Evolutionary conservation across 2,329 filamentous ascomycete species (phyloP), one percentile per base, ranked within the genome.

Genomic region (Penicillium nordicum): DNA sequence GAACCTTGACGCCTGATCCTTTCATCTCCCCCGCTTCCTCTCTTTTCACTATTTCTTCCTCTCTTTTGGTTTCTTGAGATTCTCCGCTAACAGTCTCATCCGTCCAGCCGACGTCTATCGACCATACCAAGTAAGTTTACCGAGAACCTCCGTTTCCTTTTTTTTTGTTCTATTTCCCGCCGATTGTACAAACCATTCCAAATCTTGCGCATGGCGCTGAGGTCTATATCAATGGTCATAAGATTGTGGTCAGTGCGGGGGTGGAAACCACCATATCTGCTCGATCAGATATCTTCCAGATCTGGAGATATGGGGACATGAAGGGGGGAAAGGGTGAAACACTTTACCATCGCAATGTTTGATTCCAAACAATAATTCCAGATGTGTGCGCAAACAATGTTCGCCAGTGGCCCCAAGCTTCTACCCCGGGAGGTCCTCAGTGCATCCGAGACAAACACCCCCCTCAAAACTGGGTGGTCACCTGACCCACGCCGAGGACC

Each of bases 51-150:
- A 45, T 40, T 50, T 56, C 60, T 48, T 44, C 18, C 58, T 60
- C 18, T 52, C 44, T 55, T 49, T 50, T 46, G 37, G 50, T 48
- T 49, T 42, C 52, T 46, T 50, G 38, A 52, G 48, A 50, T 53
- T 32, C 41, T 45, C 50, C 34, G 46, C 58, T 63, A 34, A 61
- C 52, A 47, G 32, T 52, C 44, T 58, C 53, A 44, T 56, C 43
- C 56, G 47, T 36, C 57, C 67, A 76, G 76, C 75, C 60, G 76
- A 78, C 76, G 74, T 77, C 53, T 78, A 78, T 71, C 76, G 76
- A 60, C 76, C 76, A 61, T 69, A 71, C 63, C 73, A 76, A 74
- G 76, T 78, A 74, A 76, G 76, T 77, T 43, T 36, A 29, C 40
- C 34, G 18, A 27, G 9, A 36, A 41, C 49, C 44, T 11, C 6